A percentile compares a stretch with the other conserved stretches of the same genome.
Conservation (phyloP, 2,329 filamentous ascomycete species). For the Periconia macrospinosa region DNA sequence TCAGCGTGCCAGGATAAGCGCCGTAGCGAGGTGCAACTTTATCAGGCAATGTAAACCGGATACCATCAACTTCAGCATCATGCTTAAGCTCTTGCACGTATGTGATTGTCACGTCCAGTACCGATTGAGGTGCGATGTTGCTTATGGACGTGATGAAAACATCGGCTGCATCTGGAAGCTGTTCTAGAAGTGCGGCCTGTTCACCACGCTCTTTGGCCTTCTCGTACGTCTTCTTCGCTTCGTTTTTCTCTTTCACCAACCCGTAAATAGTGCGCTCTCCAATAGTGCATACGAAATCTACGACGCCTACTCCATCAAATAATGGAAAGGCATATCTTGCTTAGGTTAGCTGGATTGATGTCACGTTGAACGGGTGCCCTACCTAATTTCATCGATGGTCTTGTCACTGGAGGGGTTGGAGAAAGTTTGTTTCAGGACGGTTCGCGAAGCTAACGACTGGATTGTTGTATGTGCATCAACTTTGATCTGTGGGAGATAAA, state of each 20-base stretch:
- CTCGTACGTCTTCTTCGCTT: constrained; percentile 62
- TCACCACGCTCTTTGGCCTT: constrained; percentile 60
- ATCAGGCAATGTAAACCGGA: constrained; percentile 68
- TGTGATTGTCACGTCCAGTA: constrained; percentile 61
- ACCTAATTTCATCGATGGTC: constrained; percentile 53
- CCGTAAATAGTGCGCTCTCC: constrained; percentile 62
- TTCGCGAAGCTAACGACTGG: constrained; percentile 54
- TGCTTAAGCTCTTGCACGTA: constrained; percentile 72
- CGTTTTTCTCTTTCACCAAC: constrained; percentile 64
- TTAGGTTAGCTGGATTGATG: neutral
- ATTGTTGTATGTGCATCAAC: constrained; percentile 62
- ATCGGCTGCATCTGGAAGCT: constrained; percentile 60
- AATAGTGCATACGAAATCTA: constrained; percentile 65
- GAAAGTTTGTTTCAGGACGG: constrained; percentile 60
- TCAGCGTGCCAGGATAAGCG: constrained; percentile 31
- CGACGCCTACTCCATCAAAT: constrained; percentile 69
- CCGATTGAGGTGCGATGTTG: constrained; percentile 61
- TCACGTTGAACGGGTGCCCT: neutral
- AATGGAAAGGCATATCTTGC: constrained; percentile 66
- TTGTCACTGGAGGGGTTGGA: constrained; percentile 54
- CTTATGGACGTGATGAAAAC: constrained; percentile 68
- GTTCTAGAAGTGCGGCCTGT: constrained; percentile 65
- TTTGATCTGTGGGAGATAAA: constrained; percentile 58
- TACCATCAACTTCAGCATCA: constrained; percentile 65
- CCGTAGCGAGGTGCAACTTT: constrained; percentile 68